A percentile compares a stretch with the other conserved stretches of the same genome.
phyloP scores from a whole-genome alignment of 73 alveolate genomes.

The Blepharisma japonicum region DNA sequence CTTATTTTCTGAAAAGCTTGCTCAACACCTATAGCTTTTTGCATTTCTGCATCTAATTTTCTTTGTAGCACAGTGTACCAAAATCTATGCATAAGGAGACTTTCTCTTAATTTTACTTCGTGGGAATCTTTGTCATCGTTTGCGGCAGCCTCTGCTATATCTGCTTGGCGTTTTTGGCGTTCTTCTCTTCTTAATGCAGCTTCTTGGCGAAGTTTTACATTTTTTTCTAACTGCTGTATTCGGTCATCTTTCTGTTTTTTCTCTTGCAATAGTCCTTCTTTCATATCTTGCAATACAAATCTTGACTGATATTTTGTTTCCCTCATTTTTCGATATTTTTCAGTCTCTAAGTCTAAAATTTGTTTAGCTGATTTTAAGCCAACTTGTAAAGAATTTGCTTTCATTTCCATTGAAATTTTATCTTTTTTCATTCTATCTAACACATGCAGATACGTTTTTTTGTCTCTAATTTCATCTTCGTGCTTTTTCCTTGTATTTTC shows the following conservation, averaged over 20 bases:
- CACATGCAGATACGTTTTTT: constrained; percentile 51
- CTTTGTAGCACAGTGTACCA: constrained; percentile 55
- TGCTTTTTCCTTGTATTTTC: constrained; percentile 35
- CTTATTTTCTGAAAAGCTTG: constrained; percentile 69
- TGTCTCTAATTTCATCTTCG: constrained; percentile 39
- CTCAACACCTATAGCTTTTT: constrained; percentile 48
- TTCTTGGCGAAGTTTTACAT: constrained; percentile 58
- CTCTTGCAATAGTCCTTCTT: constrained; percentile 48
- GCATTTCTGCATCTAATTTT: constrained; percentile 63
- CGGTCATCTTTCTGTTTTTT: constrained; percentile 63
- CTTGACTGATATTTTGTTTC: constrained; percentile 49
- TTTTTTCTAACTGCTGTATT: constrained; percentile 48
- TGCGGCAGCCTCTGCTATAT: constrained; percentile 76
- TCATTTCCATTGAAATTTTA: constrained; percentile 49
- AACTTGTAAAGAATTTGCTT: constrained; percentile 41
- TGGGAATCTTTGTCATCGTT: constrained; percentile 71
- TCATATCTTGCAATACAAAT: constrained; percentile 43
- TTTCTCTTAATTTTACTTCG: constrained; percentile 59
- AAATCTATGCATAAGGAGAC: constrained; percentile 55
- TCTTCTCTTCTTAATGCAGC: constrained; percentile 67
- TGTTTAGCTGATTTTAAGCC: constrained; percentile 37
- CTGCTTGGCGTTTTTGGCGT: constrained; percentile 55
- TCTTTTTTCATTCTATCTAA: constrained; percentile 68
- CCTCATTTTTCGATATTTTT: constrained; percentile 49
- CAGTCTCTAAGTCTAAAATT: constrained; percentile 45